phyloP scores from a whole-genome alignment of 345 rosid genomes.

The Citrus unshiu region DNA sequence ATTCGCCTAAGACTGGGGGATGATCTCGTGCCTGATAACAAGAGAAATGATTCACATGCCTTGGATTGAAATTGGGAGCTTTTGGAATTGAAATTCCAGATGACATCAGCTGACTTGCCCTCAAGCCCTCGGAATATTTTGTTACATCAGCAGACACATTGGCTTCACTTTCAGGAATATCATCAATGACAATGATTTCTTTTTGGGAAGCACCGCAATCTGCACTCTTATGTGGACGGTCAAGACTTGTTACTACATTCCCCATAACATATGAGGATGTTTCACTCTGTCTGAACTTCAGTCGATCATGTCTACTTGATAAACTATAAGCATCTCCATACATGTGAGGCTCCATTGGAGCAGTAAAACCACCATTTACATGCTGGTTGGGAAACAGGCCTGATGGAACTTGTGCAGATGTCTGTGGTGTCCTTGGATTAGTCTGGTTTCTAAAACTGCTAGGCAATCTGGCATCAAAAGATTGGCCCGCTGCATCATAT shows the following conservation, averaged over 20 bases:
- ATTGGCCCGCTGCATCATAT: slow-evolving; percentile 17
- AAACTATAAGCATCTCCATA: slow-evolving; percentile 21
- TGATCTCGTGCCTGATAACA: slow-evolving; percentile 33
- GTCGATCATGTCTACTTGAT: slow-evolving; percentile 15
- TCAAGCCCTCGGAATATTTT: slow-evolving; percentile 19
- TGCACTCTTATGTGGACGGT: slow-evolving; percentile 12
- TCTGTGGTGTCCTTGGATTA: slow-evolving; percentile 20
- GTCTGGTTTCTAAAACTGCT: slow-evolving; percentile 18
- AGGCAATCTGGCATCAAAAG: slow-evolving; percentile 26
- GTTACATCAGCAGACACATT: slow-evolving; percentile 9
- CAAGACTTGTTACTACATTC: slow-evolving; percentile 16
- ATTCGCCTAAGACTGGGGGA: slow-evolving; percentile 17
- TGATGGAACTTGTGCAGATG: slow-evolving; percentile 20
- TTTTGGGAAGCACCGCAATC: slow-evolving; percentile 25
- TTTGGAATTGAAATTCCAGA: slow-evolving; percentile 24
- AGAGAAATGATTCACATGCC: slow-evolving; percentile 21
- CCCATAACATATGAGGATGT: slow-evolving; percentile 10
- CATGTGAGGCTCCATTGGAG: slow-evolving; percentile 25
- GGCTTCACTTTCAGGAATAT: slow-evolving; percentile 37
- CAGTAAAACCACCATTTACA: slow-evolving; percentile 16
- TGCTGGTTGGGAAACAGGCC: slow-evolving; percentile 24
- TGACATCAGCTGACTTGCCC: slow-evolving; percentile 20
- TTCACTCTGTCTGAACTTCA: slow-evolving; percentile 21
- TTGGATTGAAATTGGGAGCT: slow-evolving; percentile 18
- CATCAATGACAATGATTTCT: slow-evolving; percentile 54